Base-by-base conservation (phyloP, 345 rosid species). In the Noccaea caerulescens region DNA sequence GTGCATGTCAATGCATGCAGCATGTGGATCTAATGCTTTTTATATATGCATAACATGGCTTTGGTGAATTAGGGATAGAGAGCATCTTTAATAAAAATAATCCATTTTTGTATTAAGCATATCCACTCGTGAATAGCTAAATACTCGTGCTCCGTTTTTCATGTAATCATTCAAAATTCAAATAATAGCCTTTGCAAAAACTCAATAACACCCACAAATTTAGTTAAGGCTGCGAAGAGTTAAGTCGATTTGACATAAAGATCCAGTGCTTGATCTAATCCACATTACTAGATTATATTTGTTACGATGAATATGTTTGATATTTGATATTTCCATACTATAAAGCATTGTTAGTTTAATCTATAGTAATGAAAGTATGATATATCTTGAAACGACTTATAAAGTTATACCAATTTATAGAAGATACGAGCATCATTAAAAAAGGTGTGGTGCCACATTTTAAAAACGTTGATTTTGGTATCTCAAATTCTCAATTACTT, bases 371-470 rank as follows among this genome's bases (percentile, higher is more conserved):
- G 10, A 60, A 42, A 25, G 14, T 30, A 63, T 46, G 44, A 8
- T 47, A 64, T 27, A 18, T 2, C 30, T n/a, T 3, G 25, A 20
- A 37, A 37, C 14, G 38, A 39, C 14, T 38, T 34, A 56, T 33
- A 55, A 33, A 33, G 36, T 33, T 57, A 10, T 8, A 37, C 10
- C 10, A 51, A 25, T 41, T 23, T 10, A 36, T 18, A n/a, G 18
- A 64, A 10, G 34, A 66, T 25, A 33, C 30, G 52, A 53, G 16
- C 53, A 44, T 54, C 62, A 30, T 7, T 7, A 27, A 7, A 67
- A 67, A 67, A 13, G 52, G 47, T 54, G 72, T 67, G 72, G 72
- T 54, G 63, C 53, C 63, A 41, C 62, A 20, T 65, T 65, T 27
- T 2, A 27, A n/a, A 49, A 65, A 65, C 58, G 51, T 42, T 30